These are phyloP conservation scores for Plasmodium vivax DNA, from an alignment of 169 alveolate genomes.

Conservation along the genomic window DNA sequence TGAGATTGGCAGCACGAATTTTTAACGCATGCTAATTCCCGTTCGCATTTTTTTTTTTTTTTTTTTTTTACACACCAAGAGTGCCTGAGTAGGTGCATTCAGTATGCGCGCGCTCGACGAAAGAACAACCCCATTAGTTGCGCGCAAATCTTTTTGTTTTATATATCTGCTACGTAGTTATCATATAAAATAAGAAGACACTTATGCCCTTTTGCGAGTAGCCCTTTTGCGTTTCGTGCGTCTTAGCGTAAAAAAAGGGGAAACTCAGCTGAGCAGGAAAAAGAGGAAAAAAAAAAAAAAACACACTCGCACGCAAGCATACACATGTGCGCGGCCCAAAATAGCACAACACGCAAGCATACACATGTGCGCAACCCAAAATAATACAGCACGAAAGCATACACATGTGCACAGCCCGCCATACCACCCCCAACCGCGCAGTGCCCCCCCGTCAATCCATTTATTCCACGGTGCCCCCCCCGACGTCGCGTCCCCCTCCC, in stretches of 20 bases:
- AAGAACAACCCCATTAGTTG: slow-evolving; percentile 2
- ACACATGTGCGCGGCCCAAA: neutral
- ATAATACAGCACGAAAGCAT: too few relatives aligned
- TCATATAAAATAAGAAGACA: slow-evolving; percentile 46
- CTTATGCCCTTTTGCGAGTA: neutral
- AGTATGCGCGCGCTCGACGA: neutral
- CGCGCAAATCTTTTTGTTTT: slow-evolving; percentile 35
- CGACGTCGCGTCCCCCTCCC: neutral
- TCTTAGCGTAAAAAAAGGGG: neutral
- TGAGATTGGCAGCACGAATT: neutral
- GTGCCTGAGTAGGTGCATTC: neutral
- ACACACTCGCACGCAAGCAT: neutral
- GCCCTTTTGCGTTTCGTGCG: slow-evolving; percentile 54
- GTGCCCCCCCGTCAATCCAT: neutral
- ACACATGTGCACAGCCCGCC: too few relatives aligned
- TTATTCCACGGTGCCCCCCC: neutral
- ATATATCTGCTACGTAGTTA: slow-evolving; percentile 36
- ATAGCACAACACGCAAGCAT: neutral
- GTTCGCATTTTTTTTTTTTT: neutral
- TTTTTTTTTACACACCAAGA: neutral
- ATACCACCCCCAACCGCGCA: neutral
- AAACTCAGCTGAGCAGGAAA: neutral
- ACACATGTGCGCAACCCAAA: too few relatives aligned
- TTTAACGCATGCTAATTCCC: slow-evolving; percentile 4
- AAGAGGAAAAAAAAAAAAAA: neutral